A percentile compares a stretch with the other conserved stretches of the same genome.
These are phyloP conservation scores for Komagataella ulmi DNA, from an alignment of 805 yeast genomes.

Conservation along the genomic window DNA sequence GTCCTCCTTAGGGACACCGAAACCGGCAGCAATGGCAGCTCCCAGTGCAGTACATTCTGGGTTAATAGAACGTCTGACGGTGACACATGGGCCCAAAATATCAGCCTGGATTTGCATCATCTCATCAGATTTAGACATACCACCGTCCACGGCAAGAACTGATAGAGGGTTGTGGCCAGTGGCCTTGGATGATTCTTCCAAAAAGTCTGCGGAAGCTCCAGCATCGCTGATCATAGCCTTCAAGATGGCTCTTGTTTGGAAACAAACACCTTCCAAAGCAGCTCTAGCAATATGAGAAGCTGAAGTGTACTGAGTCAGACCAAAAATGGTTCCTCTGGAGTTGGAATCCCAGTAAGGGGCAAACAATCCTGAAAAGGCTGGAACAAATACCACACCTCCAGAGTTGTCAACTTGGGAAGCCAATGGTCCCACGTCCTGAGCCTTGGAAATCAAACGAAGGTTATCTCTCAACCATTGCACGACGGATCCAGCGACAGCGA, in stretches of 20 bases:
- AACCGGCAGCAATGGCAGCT: slow-evolving; percentile 92
- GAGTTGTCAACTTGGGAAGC: slow-evolving; percentile 71
- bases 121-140: slow-evolving; percentile 83
- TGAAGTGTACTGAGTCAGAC: slow-evolving; percentile 87
- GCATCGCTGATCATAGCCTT: slow-evolving; percentile 85
- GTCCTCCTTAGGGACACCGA: slow-evolving; percentile 32
- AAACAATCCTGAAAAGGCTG: slow-evolving; percentile 87
- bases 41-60: slow-evolving; percentile 93
- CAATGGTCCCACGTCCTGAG: slow-evolving; percentile 82
- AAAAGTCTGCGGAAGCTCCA: slow-evolving; percentile 44
- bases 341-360: slow-evolving; percentile 95
- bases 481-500: slow-evolving; percentile 91
- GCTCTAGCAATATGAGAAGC: slow-evolving; percentile 89
- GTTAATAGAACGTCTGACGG: slow-evolving; percentile 68
- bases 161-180: slow-evolving; percentile 29
- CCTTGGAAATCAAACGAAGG: slow-evolving; percentile 64
- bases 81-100: slow-evolving; percentile 76
- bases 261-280: slow-evolving; percentile 90
- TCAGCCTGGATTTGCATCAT: slow-evolving; percentile 93
- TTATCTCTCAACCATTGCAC: slow-evolving; percentile 93
- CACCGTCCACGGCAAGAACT: slow-evolving; percentile 78
- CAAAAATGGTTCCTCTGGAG: slow-evolving; percentile 86
- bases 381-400: slow-evolving; percentile 90
- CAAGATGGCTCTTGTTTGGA: slow-evolving; percentile 82
- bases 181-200: slow-evolving; percentile 31